A percentile compares a stretch with the other conserved stretches of the same genome.
Conservation (phyloP, 306 rosid genomes). For the Cicer bijugum region DNA sequence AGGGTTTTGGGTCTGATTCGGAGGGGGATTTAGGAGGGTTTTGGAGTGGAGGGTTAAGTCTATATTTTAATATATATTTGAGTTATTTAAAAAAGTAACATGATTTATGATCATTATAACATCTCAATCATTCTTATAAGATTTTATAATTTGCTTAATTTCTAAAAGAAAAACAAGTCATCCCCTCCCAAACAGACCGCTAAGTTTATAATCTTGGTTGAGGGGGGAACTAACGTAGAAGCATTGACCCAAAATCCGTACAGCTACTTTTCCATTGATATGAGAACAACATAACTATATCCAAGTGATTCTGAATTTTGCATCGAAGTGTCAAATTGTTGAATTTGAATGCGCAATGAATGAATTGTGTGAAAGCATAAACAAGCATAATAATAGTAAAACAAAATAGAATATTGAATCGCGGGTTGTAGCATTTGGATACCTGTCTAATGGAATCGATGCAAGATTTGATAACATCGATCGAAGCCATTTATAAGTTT, state of each 20-base stretch:
- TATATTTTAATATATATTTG: no score
- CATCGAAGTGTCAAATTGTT: not conserved
- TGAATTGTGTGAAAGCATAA: not conserved
- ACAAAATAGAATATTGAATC: not conserved
- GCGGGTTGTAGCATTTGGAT: constrained; percentile 16
- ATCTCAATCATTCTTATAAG: no score
- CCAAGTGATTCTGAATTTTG: not conserved
- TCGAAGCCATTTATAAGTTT: constrained; percentile 58
- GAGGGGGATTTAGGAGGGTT: no score
- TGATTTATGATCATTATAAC: no score
- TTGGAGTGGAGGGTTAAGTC: no score
- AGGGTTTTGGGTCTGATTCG: not conserved
- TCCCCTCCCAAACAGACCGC: no score
- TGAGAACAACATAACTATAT: not conserved
- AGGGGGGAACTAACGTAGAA: not conserved
- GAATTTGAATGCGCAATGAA: not conserved
- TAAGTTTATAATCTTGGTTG: not conserved
- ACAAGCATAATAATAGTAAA: not conserved
- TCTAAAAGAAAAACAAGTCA: no score
- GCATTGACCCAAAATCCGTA: not conserved
- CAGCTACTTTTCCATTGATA: not conserved
- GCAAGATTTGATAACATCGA: constrained; percentile 74
- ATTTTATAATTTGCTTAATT: no score
- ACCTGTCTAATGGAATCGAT: constrained; percentile 79
- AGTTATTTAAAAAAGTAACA: no score